These are phyloP conservation scores for Cytospora paraplurivora DNA, from an alignment of 2,329 filamentous ascomycete species.

Conservation along the genomic window DNA sequence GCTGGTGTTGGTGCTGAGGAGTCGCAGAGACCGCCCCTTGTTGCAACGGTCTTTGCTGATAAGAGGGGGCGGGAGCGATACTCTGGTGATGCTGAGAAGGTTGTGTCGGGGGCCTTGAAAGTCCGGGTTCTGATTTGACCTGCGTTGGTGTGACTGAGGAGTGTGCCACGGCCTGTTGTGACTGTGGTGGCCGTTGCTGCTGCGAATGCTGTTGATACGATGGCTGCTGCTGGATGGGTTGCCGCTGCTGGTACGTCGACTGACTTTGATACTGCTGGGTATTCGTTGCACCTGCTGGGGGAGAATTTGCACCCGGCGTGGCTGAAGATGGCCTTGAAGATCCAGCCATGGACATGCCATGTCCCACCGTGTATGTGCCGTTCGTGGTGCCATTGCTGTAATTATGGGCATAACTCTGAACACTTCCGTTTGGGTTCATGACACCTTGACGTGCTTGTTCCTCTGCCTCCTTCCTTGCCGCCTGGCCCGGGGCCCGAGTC, in stretches of 20 bases:
- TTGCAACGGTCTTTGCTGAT: conserved; percentile 24
- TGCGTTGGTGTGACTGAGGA: conserved; percentile 1
- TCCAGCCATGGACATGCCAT: conserved; percentile 7
- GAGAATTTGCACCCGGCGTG: conserved; percentile 15
- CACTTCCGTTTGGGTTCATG: conserved; percentile 55
- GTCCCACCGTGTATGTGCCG: conserved; percentile 12
- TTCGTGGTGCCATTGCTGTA: conserved; percentile 22
- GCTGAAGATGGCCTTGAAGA: conserved; percentile 16
- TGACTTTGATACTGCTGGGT: conserved; percentile 17
- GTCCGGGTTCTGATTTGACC: conserved; percentile 11
- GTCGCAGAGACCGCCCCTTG: conserved; percentile 16
- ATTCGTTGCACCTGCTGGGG: conserved; percentile 10
- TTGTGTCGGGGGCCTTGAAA: conserved; percentile 14
- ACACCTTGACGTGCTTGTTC: conserved; percentile 64
- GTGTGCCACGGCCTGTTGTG: conserved; percentile 17
- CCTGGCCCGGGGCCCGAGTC: conserved; percentile 76
- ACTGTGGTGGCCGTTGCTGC: conserved; percentile 23
- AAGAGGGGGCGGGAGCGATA: conserved; percentile 25
- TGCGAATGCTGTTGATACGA: conserved; percentile 23
- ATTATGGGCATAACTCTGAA: conserved; percentile 42
- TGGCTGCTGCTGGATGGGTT: conserved; percentile 22
- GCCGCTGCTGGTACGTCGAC: conserved; percentile 22
- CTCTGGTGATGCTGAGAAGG: conserved; percentile 23
- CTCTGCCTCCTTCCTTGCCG: conserved; percentile 69
- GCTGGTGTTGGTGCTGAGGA: conserved; percentile 22